Evolutionary conservation across 768 basidiomycete species (phyloP).

Genomic region (Punctularia strigosozonata): DNA sequence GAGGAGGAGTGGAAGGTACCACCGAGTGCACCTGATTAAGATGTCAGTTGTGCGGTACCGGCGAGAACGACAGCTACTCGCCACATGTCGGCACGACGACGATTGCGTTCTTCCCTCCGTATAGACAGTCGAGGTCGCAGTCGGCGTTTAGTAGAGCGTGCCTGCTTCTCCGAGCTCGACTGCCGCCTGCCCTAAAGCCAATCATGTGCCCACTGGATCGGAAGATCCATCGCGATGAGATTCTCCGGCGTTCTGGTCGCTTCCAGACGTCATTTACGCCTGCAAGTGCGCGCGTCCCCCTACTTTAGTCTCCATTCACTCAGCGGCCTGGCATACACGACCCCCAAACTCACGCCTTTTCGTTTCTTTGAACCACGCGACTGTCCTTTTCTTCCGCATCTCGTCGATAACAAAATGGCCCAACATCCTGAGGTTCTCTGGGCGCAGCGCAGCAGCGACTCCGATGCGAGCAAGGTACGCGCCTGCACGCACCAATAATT

Average conservation of each 20-base stretch:
- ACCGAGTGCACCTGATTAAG: slow-evolving; percentile 64
- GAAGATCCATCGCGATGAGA: slow-evolving; percentile 3
- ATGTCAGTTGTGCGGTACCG: background rate
- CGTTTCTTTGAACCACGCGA: too few relatives aligned
- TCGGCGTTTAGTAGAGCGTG: too few relatives aligned
- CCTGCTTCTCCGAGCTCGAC: too few relatives aligned
- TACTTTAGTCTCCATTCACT: too few relatives aligned
- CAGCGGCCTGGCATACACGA: too few relatives aligned
- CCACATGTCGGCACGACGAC: slow-evolving; percentile 39
- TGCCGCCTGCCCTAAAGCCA: slow-evolving; percentile 8
- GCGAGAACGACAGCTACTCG: slow-evolving; percentile 19
- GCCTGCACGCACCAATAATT: slow-evolving; percentile 7
- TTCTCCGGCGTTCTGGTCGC: slow-evolving; percentile 18
- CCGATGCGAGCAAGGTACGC: slow-evolving; percentile 54
- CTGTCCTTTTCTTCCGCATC: too few relatives aligned
- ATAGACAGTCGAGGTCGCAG: too few relatives aligned
- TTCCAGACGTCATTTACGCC: background rate
- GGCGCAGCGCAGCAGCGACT: slow-evolving; percentile 81
- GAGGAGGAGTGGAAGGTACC: slow-evolving; percentile 71
- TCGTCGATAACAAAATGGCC: too few relatives aligned
- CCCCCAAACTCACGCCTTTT: too few relatives aligned
- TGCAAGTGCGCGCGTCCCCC: too few relatives aligned
- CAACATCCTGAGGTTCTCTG: slow-evolving; percentile 83
- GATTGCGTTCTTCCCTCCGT: too few relatives aligned
- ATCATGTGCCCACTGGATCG: slow-evolving; percentile 6